These are phyloP conservation scores for Vaucheria bursata DNA, from an alignment of 352 stramenopile genomes.

Conservation along the genomic window DNA sequence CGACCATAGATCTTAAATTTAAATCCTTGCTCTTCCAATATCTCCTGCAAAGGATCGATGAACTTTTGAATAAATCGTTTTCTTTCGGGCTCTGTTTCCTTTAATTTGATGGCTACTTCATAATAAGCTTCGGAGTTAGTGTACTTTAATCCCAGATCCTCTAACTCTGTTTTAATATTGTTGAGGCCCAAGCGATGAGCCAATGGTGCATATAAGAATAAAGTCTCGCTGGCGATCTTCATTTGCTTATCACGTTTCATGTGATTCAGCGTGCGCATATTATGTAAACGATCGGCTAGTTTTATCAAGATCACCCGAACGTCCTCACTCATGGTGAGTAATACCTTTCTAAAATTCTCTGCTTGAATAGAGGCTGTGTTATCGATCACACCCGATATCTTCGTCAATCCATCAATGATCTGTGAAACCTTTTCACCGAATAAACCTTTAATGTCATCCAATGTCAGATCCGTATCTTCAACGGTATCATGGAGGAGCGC, in stretches of 20 bases:
- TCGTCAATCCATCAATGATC: conserved; percentile 75
- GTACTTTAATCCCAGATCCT: background rate
- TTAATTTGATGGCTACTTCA: background rate
- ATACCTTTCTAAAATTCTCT: conserved; percentile 72
- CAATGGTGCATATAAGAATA: background rate
- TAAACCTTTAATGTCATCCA: conserved; percentile 62
- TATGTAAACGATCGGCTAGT: conserved; percentile 4
- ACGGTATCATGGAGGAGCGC: conserved; percentile 73
- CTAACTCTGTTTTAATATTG: background rate
- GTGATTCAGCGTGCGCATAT: conserved; percentile 2
- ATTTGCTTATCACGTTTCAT: background rate
- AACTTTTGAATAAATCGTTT: background rate
- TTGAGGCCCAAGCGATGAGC: background rate
- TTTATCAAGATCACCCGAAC: conserved; percentile 75
- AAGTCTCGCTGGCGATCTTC: background rate
- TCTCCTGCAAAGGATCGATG: background rate
- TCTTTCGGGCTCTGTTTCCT: background rate
- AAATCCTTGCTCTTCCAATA: background rate
- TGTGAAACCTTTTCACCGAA: conserved; percentile 61
- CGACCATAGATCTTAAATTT: background rate
- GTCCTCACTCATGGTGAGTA: conserved; percentile 74
- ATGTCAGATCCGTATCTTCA: conserved; percentile 69
- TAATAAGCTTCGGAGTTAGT: background rate
- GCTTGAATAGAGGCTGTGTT: conserved; percentile 52
- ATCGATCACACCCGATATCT: conserved; percentile 48